phyloP scores from a whole-genome alignment of 257 asterid genomes.

The Linderniella brevidens region DNA sequence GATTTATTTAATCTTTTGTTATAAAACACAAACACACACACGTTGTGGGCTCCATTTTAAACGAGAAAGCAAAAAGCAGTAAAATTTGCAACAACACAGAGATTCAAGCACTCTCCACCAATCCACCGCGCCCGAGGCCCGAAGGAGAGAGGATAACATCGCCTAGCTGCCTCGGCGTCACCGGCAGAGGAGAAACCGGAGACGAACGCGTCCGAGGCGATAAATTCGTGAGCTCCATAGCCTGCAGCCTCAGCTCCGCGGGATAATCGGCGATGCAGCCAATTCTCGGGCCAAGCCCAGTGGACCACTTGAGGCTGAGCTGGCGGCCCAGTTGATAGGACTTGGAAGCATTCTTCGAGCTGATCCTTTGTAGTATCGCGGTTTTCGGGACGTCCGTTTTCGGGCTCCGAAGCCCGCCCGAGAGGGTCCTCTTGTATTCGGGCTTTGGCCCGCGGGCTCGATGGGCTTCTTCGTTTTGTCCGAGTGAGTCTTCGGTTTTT shows the following conservation, averaged over 20 bases:
- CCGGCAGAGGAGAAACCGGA: too few relatives aligned
- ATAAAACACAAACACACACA: too few relatives aligned
- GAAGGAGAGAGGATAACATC: too few relatives aligned
- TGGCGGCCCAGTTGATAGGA: slow-evolving; percentile 53
- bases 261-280: slow-evolving; percentile 67
- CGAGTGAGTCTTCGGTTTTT: not conserved
- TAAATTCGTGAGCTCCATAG: slow-evolving; percentile 39
- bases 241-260: slow-evolving; percentile 38
- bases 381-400: slow-evolving; percentile 32
- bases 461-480: not conserved
- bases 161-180: too few relatives aligned
- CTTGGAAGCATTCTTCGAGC: slow-evolving; percentile 38
- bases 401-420: slow-evolving; percentile 51
- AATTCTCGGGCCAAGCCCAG: slow-evolving; percentile 55
- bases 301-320: slow-evolving; percentile 38
- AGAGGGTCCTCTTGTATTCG: slow-evolving; percentile 36
- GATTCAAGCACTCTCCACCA: too few relatives aligned
- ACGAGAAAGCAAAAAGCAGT: too few relatives aligned
- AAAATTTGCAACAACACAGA: too few relatives aligned
- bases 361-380: slow-evolving; percentile 36
- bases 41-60: too few relatives aligned
- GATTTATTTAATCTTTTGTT: too few relatives aligned
- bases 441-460: slow-evolving; percentile 10
- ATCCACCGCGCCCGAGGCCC: too few relatives aligned
- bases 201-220: slow-evolving; percentile 21